A percentile compares a stretch with the other conserved stretches of the same genome.
Conservation (phyloP, 148 eudicot genomes). For the Spergularia marina region DNA sequence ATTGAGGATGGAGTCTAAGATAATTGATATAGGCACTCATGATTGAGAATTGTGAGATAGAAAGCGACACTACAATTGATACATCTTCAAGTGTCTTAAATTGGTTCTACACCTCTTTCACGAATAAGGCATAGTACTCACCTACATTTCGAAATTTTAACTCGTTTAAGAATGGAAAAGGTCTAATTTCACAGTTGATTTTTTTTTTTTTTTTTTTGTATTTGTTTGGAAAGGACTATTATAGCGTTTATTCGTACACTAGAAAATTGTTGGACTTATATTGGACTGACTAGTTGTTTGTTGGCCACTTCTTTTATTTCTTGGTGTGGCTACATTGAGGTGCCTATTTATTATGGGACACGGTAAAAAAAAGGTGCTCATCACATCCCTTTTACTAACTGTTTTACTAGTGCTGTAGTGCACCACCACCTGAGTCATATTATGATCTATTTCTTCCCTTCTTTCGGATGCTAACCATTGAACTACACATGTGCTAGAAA, state of each 20-base stretch:
- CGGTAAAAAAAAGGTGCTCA: background rate
- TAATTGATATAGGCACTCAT: background rate
- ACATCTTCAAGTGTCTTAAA: conserved; percentile 3
- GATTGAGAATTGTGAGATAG: conserved; percentile 5
- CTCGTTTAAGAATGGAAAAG: background rate
- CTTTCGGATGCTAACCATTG: too few relatives aligned
- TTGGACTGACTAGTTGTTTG: background rate
- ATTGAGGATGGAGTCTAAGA: background rate
- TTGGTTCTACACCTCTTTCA: conserved; percentile 9
- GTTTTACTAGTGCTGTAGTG: background rate
- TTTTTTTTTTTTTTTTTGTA: too few relatives aligned
- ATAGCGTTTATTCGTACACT: background rate
- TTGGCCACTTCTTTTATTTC: background rate
- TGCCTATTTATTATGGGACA: background rate
- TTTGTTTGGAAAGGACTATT: background rate
- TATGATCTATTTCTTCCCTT: too few relatives aligned
- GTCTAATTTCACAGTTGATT: background rate
- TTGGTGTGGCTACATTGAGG: background rate
- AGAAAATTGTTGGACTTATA: background rate
- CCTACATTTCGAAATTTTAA: background rate
- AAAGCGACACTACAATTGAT: conserved; percentile 19
- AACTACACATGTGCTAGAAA: too few relatives aligned
- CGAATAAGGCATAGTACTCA: background rate
- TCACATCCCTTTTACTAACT: background rate
- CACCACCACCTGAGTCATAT: too few relatives aligned